Evolutionary conservation across 116 monocot genomes (phyloP).

Genomic region (Zostera marina): DNA sequence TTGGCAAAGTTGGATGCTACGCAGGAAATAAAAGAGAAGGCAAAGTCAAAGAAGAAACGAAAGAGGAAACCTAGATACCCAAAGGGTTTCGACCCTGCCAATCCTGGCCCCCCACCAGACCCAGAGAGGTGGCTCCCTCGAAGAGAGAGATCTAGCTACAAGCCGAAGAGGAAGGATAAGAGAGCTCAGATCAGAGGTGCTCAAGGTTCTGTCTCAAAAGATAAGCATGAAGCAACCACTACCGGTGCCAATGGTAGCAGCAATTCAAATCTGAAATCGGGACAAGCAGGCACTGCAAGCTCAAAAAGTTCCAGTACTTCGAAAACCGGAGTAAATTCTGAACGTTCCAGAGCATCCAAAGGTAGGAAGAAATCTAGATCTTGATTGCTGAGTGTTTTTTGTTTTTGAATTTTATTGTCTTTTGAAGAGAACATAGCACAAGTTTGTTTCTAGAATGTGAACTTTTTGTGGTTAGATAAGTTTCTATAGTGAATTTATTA

Average conservation of each 20-base stretch:
- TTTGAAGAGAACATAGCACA: too few species aligned
- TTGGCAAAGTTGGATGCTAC: slow-evolving; percentile 23
- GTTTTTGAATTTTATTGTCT: background rate
- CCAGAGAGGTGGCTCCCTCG: slow-evolving; percentile 93
- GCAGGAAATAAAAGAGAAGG: slow-evolving; percentile 51
- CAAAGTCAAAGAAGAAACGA: slow-evolving; percentile 62
- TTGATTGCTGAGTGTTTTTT: slow-evolving; percentile 1
- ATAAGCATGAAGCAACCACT: slow-evolving; percentile 44
- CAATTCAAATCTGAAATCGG: slow-evolving; percentile 21
- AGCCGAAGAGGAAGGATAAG: slow-evolving; percentile 92
- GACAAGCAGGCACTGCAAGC: slow-evolving; percentile 9
- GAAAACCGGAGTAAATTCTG: slow-evolving; percentile 23
- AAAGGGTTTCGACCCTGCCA: slow-evolving; percentile 82
- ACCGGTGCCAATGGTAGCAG: slow-evolving; percentile 6
- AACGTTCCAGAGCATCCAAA: slow-evolving; percentile 35
- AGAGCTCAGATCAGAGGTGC: slow-evolving; percentile 76
- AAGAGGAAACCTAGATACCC: slow-evolving; percentile 85
- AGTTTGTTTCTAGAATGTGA: too few species aligned
- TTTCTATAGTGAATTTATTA: too few species aligned
- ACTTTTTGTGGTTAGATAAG: too few species aligned
- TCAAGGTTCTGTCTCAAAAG: slow-evolving; percentile 61
- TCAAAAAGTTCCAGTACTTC: slow-evolving; percentile 18
- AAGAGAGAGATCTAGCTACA: slow-evolving; percentile 81
- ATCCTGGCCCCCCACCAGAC: slow-evolving; percentile 87
- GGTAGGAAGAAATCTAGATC: slow-evolving; percentile 74